phyloP scores from a whole-genome alignment of 2,329 filamentous ascomycete species.

The Trichoderma simmonsii region DNA sequence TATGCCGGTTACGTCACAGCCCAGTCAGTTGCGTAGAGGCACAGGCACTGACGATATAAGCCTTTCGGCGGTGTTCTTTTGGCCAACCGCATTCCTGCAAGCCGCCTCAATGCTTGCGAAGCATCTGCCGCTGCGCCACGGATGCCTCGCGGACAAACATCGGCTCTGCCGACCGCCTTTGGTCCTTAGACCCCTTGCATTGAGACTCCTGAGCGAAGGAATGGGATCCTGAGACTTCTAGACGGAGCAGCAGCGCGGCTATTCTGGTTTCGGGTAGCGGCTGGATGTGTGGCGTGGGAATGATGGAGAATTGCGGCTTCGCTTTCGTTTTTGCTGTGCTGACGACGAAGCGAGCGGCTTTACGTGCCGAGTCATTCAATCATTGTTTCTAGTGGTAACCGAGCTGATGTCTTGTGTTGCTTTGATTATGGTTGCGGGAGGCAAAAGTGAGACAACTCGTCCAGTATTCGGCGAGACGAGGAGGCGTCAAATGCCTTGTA shows the following conservation, averaged over 20 bases:
- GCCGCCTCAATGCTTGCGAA: not conserved
- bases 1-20: not conserved
- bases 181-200: not conserved
- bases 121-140: constrained; percentile 1
- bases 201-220: not conserved
- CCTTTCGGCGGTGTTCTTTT: not conserved
- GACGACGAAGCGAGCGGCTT: not conserved
- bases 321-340: not conserved
- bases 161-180: not conserved
- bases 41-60: not conserved
- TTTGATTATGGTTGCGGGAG: not conserved
- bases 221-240: not conserved
- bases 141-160: not conserved
- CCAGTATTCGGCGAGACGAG: not conserved
- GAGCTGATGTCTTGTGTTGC: not conserved
- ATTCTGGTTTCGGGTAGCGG: not conserved
- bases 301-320: not conserved
- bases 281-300: too few species aligned
- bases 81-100: not conserved
- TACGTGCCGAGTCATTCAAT: not conserved
- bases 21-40: not conserved
- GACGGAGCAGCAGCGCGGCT: not conserved
- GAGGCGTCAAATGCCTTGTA: not conserved
- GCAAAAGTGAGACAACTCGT: not conserved
- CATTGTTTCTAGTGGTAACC: not conserved